A percentile compares a stretch with the other conserved stretches of the same genome.
phyloP scores from a whole-genome alignment of 768 basidiomycete genomes.

The Auricularia sp. region DNA sequence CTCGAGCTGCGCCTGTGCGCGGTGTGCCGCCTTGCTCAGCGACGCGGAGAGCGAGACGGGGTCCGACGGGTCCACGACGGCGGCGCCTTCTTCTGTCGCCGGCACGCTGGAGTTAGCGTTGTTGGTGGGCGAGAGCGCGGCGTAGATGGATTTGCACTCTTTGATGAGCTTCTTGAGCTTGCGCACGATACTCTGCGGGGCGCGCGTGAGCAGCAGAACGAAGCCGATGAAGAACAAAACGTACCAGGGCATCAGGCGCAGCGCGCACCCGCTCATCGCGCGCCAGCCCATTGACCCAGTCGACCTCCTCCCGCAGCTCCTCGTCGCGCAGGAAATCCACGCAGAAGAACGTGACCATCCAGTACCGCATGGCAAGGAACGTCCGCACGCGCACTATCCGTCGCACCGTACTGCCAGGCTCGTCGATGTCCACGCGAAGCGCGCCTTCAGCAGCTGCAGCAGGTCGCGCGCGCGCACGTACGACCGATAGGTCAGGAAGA shows the following conservation, averaged over 20 bases:
- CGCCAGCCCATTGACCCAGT: constrained; percentile 70
- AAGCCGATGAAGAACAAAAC: constrained; percentile 14
- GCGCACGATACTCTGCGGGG: constrained; percentile 59
- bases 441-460: constrained; percentile 69
- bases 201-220: not conserved
- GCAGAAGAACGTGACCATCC: constrained; percentile 83
- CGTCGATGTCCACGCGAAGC: constrained; percentile 83
- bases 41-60: not conserved
- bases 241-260: constrained; percentile 62
- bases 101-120: not conserved
- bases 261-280: constrained; percentile 60
- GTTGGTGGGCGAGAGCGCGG: not conserved
- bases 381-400: constrained; percentile 80
- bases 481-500: constrained; percentile 86
- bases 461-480: constrained; percentile 75
- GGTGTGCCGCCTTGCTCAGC: not conserved
- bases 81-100: not conserved
- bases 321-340: constrained; percentile 80
- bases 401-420: constrained; percentile 42
- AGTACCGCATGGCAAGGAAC: constrained; percentile 82
- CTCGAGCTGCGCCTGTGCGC: not conserved
- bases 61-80: not conserved
- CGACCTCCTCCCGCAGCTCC: constrained; percentile 59
- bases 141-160: constrained; percentile 45
- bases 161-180: constrained; percentile 76